These are phyloP conservation scores for Amylocarpus encephaloides DNA, from an alignment of 2,329 filamentous ascomycete genomes.

Conservation along the genomic window DNA sequence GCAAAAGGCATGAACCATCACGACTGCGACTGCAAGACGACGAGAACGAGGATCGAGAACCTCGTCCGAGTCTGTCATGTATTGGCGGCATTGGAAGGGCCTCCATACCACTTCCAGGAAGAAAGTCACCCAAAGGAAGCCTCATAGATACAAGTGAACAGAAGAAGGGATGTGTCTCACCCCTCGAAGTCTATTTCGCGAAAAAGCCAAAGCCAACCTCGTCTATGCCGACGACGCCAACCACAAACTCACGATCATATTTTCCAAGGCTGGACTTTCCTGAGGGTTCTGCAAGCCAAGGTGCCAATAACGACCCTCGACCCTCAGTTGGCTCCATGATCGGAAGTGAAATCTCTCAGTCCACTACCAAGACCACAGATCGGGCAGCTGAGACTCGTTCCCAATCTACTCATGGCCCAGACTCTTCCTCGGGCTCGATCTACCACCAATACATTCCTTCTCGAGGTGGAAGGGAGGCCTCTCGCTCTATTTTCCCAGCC, in stretches of 20 bases:
- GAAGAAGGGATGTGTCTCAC: conserved; percentile 17
- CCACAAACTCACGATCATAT: conserved; percentile 14
- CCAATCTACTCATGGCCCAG: not conserved
- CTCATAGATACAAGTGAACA: not conserved
- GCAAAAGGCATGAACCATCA: conserved; percentile 16
- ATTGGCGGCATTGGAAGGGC: conserved; percentile 12
- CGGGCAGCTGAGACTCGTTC: conserved; percentile 2
- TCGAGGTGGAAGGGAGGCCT: conserved; percentile 5
- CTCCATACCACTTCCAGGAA: conserved; percentile 14
- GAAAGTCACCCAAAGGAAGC: not conserved
- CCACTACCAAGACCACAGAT: not conserved
- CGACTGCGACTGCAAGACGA: conserved; percentile 12
- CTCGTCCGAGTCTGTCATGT: conserved; percentile 5
- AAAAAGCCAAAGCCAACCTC: conserved; percentile 16
- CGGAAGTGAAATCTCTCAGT: conserved; percentile 6
- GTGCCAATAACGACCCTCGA: not conserved
- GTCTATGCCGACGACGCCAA: not conserved
- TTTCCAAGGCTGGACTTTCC: conserved; percentile 17
- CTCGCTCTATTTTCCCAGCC: conserved; percentile 14
- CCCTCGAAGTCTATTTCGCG: conserved; percentile 21
- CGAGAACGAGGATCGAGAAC: not conserved
- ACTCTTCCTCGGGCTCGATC: not conserved
- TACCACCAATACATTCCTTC: conserved; percentile 6
- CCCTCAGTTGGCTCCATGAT: conserved; percentile 14
- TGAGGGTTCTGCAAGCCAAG: conserved; percentile 2